Conservation (phyloP, 2,329 filamentous ascomycete genomes). For the Xylaria sp. region DNA sequence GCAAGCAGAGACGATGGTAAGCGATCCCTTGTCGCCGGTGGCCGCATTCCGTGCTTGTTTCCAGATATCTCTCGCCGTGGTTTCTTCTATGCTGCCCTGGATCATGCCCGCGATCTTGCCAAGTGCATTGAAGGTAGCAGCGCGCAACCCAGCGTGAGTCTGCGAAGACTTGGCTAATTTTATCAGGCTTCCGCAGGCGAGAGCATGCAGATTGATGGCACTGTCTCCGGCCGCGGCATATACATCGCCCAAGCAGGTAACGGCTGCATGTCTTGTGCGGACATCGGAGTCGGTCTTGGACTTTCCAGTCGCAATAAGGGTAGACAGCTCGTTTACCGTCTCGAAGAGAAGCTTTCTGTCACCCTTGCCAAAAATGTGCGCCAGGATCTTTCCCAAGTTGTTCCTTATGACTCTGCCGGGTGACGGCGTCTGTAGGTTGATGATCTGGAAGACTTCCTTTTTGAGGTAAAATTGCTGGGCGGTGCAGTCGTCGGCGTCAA, state of each 20-base stretch:
- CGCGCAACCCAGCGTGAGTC: constrained; percentile 83
- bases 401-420: constrained; percentile 90
- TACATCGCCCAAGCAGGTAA: constrained; percentile 85
- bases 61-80: constrained; percentile 88
- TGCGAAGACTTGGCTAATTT: constrained; percentile 83
- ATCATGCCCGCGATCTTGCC: constrained; percentile 82
- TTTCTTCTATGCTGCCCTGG: constrained; percentile 81
- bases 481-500: constrained; percentile 82
- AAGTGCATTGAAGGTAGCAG: constrained; percentile 78
- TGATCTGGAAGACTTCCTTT: constrained; percentile 91
- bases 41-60: constrained; percentile 85
- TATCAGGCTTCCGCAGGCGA: constrained; percentile 76
- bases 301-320: constrained; percentile 78
- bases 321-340: constrained; percentile 87
- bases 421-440: constrained; percentile 81
- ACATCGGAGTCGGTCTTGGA: constrained; percentile 78
- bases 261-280: constrained; percentile 85
- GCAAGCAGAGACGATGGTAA: constrained; percentile 83
- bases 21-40: constrained; percentile 80
- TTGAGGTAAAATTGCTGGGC: constrained; percentile 92
- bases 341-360: constrained; percentile 94
- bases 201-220: constrained; percentile 81
- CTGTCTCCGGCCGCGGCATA: constrained; percentile 95
- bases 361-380: constrained; percentile 82
- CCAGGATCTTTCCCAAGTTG: constrained; percentile 85